Evolutionary conservation across 768 basidiomycete genomes (phyloP).

Genomic region (Kwoniella sp.): DNA sequence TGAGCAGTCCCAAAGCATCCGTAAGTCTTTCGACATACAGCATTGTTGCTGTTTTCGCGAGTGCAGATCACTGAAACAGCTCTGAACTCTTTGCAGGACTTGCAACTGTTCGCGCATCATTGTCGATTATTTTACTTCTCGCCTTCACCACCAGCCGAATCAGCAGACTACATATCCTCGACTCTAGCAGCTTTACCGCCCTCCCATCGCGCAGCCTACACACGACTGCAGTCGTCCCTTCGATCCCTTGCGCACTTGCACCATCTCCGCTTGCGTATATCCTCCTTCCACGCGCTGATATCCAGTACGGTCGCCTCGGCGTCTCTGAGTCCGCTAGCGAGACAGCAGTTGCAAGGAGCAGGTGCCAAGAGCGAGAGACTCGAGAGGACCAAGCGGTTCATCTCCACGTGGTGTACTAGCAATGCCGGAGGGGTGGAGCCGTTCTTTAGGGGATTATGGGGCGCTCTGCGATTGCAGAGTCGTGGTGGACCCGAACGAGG

Average conservation of each 20-base stretch:
- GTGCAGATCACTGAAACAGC: not conserved
- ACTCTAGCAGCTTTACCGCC: constrained; percentile 77
- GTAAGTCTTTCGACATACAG: constrained; percentile 22
- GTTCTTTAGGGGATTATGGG: constrained; percentile 78
- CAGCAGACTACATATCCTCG: constrained; percentile 67
- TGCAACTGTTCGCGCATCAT: constrained; percentile 47
- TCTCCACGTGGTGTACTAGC: constrained; percentile 79
- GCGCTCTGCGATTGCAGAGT: constrained; percentile 75
- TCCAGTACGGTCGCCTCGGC: constrained; percentile 76
- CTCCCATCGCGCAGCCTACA: constrained; percentile 82
- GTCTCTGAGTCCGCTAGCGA: constrained; percentile 73
- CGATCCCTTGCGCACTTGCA: constrained; percentile 82
- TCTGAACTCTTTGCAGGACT: constrained; percentile 36
- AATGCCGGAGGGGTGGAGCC: constrained; percentile 82
- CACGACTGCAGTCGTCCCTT: constrained; percentile 81
- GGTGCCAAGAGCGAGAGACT: constrained; percentile 76
- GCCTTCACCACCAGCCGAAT: constrained; percentile 33
- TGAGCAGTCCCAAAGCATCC: constrained; percentile 30
- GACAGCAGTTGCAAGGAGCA: constrained; percentile 67
- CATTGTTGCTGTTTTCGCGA: not conserved
- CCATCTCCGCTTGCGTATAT: constrained; percentile 71
- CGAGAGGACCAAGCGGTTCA: constrained; percentile 73
- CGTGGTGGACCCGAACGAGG: constrained; percentile 73
- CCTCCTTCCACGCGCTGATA: constrained; percentile 84
- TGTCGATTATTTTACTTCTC: constrained; percentile 48